Percentiles rank a stretch among this genome's conserved stretches.
These are phyloP conservation scores for Dictyostelium firmibasis DNA, from an alignment of 78 protist species.

Conservation along the genomic window DNA sequence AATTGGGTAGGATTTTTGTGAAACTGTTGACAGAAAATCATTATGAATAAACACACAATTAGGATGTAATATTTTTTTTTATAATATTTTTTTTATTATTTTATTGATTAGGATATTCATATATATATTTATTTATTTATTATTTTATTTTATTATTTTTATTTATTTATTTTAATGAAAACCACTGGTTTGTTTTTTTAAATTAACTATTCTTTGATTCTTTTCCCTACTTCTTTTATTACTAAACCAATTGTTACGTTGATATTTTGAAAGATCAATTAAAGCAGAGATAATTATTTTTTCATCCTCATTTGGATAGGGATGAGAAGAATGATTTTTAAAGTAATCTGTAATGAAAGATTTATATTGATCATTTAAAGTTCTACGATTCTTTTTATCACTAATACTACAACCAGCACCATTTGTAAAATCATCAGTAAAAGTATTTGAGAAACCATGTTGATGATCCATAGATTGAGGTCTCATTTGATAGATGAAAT, in stretches of 20 bases:
- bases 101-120: too few species aligned
- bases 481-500: slow-evolving; percentile 14
- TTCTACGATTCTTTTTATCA: slow-evolving; percentile 20
- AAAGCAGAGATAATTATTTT: slow-evolving; percentile 13
- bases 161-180: not conserved
- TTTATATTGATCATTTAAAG: slow-evolving; percentile 1
- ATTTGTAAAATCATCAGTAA: not conserved
- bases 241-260: slow-evolving; percentile 15
- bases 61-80: too few species aligned
- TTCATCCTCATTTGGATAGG: slow-evolving; percentile 44
- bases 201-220: not conserved
- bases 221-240: slow-evolving; percentile 22
- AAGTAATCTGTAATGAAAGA: not conserved
- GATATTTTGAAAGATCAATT: slow-evolving; percentile 36
- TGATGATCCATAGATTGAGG: not conserved
- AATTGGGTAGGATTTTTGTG: too few species aligned
- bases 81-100: too few species aligned
- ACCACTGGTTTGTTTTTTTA: not conserved
- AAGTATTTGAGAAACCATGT: not conserved
- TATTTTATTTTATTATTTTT: too few species aligned
- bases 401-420: not conserved
- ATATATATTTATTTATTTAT: not conserved
- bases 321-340: not conserved
- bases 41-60: too few species aligned
- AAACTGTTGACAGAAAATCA: too few species aligned